Base-by-base conservation (phyloP, 768 basidiomycete genomes). In the Kwoniella botswanensis region DNA sequence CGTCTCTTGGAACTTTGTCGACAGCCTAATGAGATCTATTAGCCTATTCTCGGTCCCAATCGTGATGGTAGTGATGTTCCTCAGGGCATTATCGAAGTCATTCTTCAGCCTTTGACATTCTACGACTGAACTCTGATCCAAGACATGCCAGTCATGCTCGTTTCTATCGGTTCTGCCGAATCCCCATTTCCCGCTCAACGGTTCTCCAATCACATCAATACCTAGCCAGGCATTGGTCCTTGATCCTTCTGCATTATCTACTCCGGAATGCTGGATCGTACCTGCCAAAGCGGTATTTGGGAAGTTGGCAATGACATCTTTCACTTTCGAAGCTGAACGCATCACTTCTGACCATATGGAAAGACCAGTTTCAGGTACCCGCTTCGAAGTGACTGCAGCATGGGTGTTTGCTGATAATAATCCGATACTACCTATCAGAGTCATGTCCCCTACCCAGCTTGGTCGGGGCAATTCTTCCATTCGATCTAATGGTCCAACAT, bases 351-450 rank as follows among this genome's bases (percentile, higher is more conserved):
- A 55, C 74, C 76, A 79, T 2, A 76, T 59, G 17, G 68, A 70
- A 56, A 74, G 17, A 10, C 77, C 75, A 62, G 65, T 79, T 46
- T 80, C 78, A 4, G 79, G 75, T 3, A 72, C 64, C 22, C 76
- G 70, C 53, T 79, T 74, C 10, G 76, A 78, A 2, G 59, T 64
- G 13, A 70, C 61, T 4, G 79, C 79, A 0, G 94, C 93, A 60
- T 96, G 90, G n/a, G 93, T 90, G 24, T 70, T 76, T 43, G 73
- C 68, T 9, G 71, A 72, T 18, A 80, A 58, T 4, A 75, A 58
- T 18, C 75, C 77, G 24, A 80, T 72, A 9, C 92, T 93, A 2
- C 97, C 88, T 41, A 96, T 92, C 35, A 98, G 86, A 80, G 94
- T 91, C 57, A 85, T 82, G 24, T 82, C 77, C 22, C 67, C 74